Evolutionary conservation across 2,329 filamentous ascomycete species (phyloP), one percentile per base, ranked within the genome.

Genomic region (Akanthomyces lecanii): DNA sequence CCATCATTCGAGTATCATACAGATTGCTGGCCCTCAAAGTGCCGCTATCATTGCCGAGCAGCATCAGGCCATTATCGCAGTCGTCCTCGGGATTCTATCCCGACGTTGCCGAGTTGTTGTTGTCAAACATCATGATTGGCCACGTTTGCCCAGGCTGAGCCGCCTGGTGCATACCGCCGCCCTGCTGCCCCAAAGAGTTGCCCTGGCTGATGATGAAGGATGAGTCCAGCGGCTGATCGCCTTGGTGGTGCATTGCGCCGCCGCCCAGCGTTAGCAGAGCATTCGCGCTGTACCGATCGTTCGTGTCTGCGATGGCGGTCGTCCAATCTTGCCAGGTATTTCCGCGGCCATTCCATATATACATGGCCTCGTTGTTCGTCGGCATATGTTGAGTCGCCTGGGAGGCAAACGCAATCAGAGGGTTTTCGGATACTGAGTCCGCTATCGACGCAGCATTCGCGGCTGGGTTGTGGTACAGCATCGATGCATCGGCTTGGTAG

Each of bases 291-390:
- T 79, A 83, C 28, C 79, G 75, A 51, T 82, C 79, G 63, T 81
- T 79, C 40, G 72, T 79, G 66, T 82, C 78, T 40, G 78, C 76
- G 33, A 85, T 79, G 60, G 81, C 80, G 0, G 78, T 75, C 10
- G 81, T 80, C 82, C 82, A 85, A 71, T 84, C 79, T 18, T 82
- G 77, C 82, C 82, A 85, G 0, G 80, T 75, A 64, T 79, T 83
- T 8, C 74, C 76, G 4, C 73, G 70, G 12, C 66, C 65, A 42
- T 71, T 71, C 74, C 71, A 77, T 66, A 75, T 70, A 64, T 71
- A 70, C n/a, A 74, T 72, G 5, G 71, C 59, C 0, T 67, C 51
- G 7, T 69, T 64, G 36, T 71, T 68, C 7, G 67, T 48, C n/a
- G 66, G 59, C n/a, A 73, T 68, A n/a, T 71, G 72, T 53, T 77